Percentiles rank a stretch among this genome's conserved stretches.
phyloP scores from a whole-genome alignment of 495 filamentous ascomycete species.

The Penicillium nucicola region DNA sequence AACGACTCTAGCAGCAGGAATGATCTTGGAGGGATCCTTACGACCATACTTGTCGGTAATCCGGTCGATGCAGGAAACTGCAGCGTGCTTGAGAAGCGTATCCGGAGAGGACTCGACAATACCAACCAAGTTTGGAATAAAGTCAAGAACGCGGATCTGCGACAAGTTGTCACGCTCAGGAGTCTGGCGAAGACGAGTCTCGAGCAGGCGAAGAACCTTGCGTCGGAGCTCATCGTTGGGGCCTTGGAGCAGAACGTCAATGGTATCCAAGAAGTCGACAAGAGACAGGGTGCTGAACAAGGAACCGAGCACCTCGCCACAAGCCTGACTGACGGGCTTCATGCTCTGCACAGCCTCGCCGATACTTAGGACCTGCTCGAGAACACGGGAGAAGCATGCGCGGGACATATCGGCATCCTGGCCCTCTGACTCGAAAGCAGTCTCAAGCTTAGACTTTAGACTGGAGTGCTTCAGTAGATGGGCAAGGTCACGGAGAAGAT shows the following conservation, averaged over 20 bases:
- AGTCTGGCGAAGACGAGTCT: constrained; percentile 66
- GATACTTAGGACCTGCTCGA: constrained; percentile 65
- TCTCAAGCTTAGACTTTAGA: constrained; percentile 40
- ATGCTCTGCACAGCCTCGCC: constrained; percentile 57
- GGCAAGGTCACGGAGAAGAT: constrained; percentile 53
- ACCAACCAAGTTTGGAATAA: constrained; percentile 70
- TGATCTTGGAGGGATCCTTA: constrained; percentile 67
- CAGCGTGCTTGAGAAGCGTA: constrained; percentile 71
- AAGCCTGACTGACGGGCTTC: constrained; percentile 59
- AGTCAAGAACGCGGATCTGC: constrained; percentile 66
- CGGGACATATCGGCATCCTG: constrained; percentile 57
- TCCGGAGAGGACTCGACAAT: constrained; percentile 70
- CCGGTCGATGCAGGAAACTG: constrained; percentile 82
- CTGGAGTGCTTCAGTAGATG: constrained; percentile 44
- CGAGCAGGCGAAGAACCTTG: constrained; percentile 76
- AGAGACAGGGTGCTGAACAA: constrained; percentile 77
- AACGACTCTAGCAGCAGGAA: constrained; percentile 65
- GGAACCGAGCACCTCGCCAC: constrained; percentile 66
- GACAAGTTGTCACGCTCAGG: constrained; percentile 63
- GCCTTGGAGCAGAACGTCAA: constrained; percentile 71
- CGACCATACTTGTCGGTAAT: constrained; percentile 91
- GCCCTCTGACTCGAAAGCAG: constrained; percentile 33
- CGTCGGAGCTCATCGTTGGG: constrained; percentile 69
- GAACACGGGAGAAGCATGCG: constrained; percentile 62
- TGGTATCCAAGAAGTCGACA: constrained; percentile 78